Percentiles rank a stretch among this genome's conserved stretches.
These are phyloP conservation scores for Yamadazyma spencermartinsiae DNA, from an alignment of 1,139 yeast species.

Conservation along the genomic window DNA sequence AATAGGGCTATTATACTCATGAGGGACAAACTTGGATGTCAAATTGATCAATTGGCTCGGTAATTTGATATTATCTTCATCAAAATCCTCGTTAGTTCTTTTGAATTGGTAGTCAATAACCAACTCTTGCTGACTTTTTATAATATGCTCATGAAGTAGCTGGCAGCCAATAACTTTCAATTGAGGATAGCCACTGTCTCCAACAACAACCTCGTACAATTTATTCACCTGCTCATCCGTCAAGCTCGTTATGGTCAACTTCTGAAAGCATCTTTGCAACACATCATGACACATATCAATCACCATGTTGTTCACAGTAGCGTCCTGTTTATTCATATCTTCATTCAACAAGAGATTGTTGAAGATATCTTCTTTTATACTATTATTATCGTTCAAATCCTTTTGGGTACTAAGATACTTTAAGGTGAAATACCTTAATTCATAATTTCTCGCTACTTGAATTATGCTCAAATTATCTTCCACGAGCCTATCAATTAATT, in stretches of 20 bases:
- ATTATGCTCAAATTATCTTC: conserved; percentile 54
- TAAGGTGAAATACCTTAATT: conserved; percentile 50
- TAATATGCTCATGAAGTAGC: conserved; percentile 36
- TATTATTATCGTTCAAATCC: conserved; percentile 4
- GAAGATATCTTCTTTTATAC: conserved; percentile 32
- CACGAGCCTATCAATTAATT: conserved; percentile 38
- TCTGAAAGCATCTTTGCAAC: conserved; percentile 26
- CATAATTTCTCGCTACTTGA: conserved; percentile 33
- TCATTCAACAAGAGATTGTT: conserved; percentile 32
- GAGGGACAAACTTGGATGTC: conserved; percentile 6
- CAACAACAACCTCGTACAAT: conserved; percentile 25
- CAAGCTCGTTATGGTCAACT: conserved; percentile 10
- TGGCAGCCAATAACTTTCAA: conserved; percentile 35
- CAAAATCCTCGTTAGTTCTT: conserved; percentile 28
- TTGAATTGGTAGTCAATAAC: conserved; percentile 62
- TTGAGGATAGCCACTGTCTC: conserved; percentile 20
- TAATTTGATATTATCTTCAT: conserved; percentile 26
- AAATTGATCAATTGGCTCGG: conserved; percentile 35
- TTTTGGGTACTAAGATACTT: conserved; percentile 35
- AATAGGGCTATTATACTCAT: conserved; percentile 31
- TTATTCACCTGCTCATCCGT: conserved; percentile 9
- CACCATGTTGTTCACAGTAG: conserved; percentile 28
- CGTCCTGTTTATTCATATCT: conserved; percentile 19
- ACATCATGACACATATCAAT: conserved; percentile 33
- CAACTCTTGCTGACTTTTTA: conserved; percentile 50